phyloP scores from a whole-genome alignment of 2,329 filamentous ascomycete genomes.

The Ambrosiella beaveri region DNA sequence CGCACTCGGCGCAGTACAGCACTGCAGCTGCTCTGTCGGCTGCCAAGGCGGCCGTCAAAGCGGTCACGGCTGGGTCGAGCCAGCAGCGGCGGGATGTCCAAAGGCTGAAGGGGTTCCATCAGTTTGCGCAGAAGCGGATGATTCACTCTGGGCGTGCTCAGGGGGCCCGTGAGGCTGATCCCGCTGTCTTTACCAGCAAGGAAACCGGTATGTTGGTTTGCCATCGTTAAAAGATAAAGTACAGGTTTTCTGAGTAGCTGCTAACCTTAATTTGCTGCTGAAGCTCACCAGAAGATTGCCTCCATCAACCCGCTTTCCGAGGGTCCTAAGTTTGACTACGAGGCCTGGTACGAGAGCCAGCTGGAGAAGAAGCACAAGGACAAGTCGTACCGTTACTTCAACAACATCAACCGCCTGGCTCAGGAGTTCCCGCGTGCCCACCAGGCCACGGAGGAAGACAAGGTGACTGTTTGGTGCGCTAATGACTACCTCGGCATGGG shows the following conservation, averaged over 20 bases:
- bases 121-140: constrained; percentile 33
- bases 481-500: constrained; percentile 99
- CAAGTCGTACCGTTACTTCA: constrained; percentile 99
- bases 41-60: constrained; percentile 24
- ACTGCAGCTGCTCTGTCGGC: constrained; percentile 24
- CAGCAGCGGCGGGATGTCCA: constrained; percentile 19
- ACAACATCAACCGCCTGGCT: constrained; percentile 97
- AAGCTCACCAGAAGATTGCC: constrained; percentile 11
- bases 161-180: constrained; percentile 11
- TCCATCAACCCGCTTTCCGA: constrained; percentile 16
- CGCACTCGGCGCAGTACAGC: constrained; percentile 50
- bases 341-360: constrained; percentile 72
- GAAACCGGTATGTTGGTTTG: constrained; percentile 9
- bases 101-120: constrained; percentile 31
- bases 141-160: constrained; percentile 8
- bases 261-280: background rate
- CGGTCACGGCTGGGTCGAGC: constrained; percentile 1
- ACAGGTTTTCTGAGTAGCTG: too few relatives aligned
- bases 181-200: constrained; percentile 11
- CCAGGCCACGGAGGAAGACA: constrained; percentile 65
- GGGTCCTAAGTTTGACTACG: constrained; percentile 64
- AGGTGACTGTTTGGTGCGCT: constrained; percentile 95
- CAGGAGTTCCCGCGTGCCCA: constrained; percentile 93
- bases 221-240: background rate
- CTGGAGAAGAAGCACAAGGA: constrained; percentile 98